phyloP scores from a whole-genome alignment of 2,329 filamentous ascomycete species.

The Talaromyces sp. region DNA sequence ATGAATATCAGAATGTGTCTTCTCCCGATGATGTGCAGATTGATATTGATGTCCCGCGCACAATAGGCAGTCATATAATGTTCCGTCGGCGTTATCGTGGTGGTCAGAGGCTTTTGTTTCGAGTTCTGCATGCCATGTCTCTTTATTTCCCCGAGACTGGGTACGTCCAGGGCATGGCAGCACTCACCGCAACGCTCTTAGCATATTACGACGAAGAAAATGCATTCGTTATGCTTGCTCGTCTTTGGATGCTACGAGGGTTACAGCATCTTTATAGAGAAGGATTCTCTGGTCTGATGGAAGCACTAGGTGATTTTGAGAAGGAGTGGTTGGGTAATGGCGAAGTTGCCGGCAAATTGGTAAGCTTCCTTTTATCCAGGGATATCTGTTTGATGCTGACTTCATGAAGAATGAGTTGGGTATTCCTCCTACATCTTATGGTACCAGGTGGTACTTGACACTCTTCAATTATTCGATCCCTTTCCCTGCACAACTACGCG shows the following conservation, averaged over 20 bases:
- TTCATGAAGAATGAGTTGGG: constrained; percentile 62
- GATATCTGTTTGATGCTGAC: constrained; percentile 12
- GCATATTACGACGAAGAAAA: constrained; percentile 97
- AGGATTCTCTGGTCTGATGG: constrained; percentile 83
- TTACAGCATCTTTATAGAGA: constrained; percentile 78
- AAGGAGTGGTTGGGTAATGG: constrained; percentile 73
- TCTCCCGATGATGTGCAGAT: constrained; percentile 95
- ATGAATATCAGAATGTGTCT: constrained; percentile 66
- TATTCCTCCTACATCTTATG: constrained; percentile 88
- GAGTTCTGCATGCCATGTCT: constrained; percentile 86
- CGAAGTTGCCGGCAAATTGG: constrained; percentile 75
- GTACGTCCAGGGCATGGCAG: constrained; percentile 98
- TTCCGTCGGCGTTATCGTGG: constrained; percentile 88
- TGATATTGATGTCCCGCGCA: constrained; percentile 91
- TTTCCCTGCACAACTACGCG: constrained; percentile 86
- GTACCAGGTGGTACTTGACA: constrained; percentile 94
- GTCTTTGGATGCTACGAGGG: constrained; percentile 85
- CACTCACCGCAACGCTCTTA: constrained; percentile 82
- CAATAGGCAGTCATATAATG: constrained; percentile 96
- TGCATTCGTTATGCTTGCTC: constrained; percentile 93
- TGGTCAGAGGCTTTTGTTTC: constrained; percentile 85
- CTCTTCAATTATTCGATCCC: constrained; percentile 96
- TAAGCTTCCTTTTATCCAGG: constrained; percentile 46
- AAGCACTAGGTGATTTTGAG: constrained; percentile 80
- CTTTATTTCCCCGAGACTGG: constrained; percentile 88